phyloP scores from a whole-genome alignment of 805 yeast species.

The Clavispora asparagi region DNA sequence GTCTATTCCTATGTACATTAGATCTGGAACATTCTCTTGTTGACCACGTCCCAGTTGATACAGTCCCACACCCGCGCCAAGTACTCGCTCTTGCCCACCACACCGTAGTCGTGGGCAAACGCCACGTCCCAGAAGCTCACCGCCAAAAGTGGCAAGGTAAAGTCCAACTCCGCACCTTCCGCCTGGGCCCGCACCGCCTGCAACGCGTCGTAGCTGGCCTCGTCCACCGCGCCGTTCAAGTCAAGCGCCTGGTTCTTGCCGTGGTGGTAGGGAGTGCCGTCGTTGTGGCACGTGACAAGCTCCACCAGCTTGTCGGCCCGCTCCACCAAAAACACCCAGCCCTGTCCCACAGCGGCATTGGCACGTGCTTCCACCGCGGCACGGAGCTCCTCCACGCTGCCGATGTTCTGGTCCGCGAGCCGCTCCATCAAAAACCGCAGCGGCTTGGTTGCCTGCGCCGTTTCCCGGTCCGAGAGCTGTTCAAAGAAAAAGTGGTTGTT shows the following conservation, averaged over 20 bases:
- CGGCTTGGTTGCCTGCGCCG: constrained; percentile 32
- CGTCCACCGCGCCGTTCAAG: constrained; percentile 64
- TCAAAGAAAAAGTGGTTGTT: constrained; percentile 87
- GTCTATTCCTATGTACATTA: constrained; percentile 14
- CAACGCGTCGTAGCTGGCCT: constrained; percentile 47
- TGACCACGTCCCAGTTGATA: constrained; percentile 78
- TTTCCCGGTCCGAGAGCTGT: constrained; percentile 40
- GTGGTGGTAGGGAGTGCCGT: constrained; percentile 72
- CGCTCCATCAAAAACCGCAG: constrained; percentile 34
- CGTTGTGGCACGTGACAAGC: constrained; percentile 56
- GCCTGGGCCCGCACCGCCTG: constrained; percentile 39
- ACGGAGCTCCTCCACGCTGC: constrained; percentile 46
- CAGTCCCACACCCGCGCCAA: constrained; percentile 71
- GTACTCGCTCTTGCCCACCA: constrained; percentile 65
- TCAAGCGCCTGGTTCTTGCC: constrained; percentile 70
- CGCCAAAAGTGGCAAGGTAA: constrained; percentile 68
- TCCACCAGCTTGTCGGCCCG: constrained; percentile 52
- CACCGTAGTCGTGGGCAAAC: constrained; percentile 80
- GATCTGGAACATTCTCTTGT: constrained; percentile 42
- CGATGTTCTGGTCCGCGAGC: constrained; percentile 28
- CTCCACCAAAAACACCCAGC: constrained; percentile 75
- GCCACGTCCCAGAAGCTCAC: constrained; percentile 88
- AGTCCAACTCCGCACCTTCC: constrained; percentile 44
- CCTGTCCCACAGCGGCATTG: constrained; percentile 56
- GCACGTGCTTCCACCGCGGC: constrained; percentile 46